These are phyloP conservation scores for Globisporangium nagaii DNA, from an alignment of 352 stramenopile species.

Conservation along the genomic window DNA sequence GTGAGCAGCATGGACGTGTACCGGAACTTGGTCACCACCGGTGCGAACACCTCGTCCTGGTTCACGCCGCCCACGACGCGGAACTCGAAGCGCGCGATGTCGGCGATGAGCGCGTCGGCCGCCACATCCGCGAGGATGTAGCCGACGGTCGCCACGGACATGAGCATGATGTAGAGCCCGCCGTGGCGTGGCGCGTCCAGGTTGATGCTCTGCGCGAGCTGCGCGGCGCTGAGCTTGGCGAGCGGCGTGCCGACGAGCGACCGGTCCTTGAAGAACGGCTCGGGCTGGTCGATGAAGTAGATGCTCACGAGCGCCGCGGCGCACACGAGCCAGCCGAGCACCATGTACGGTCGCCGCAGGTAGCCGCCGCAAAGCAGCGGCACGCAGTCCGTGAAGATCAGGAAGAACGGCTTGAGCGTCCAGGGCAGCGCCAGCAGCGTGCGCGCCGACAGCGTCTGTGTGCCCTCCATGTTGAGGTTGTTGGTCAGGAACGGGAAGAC, in stretches of 20 bases:
- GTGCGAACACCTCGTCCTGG: conserved; percentile 20
- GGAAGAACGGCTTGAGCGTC: conserved; percentile 43
- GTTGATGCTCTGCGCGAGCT: conserved; percentile 32
- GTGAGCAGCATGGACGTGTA: conserved; percentile 28
- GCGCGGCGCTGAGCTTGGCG: conserved; percentile 11
- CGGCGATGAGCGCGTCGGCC: conserved; percentile 46
- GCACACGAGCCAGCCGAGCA: conserved; percentile 38
- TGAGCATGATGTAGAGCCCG: conserved; percentile 50
- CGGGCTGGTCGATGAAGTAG: conserved; percentile 31
- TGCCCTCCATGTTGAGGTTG: conserved; percentile 70
- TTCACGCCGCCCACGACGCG: not conserved
- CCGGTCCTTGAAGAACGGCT: conserved; percentile 40
- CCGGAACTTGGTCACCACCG: conserved; percentile 30
- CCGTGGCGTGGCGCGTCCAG: conserved; percentile 30
- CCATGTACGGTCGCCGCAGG: conserved; percentile 25
- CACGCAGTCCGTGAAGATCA: conserved; percentile 29
- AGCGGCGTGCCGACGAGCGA: conserved; percentile 20
- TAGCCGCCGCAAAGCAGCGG: conserved; percentile 17
- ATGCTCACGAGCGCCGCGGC: conserved; percentile 22
- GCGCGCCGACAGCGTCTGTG: conserved; percentile 45
- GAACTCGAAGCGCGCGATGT: conserved; percentile 25
- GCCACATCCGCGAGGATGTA: conserved; percentile 79
- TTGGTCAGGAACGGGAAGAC: conserved; percentile 62
- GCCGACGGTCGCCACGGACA: conserved; percentile 62
- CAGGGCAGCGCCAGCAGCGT: conserved; percentile 46